These are phyloP conservation scores for Pyrenophora graminea DNA, from an alignment of 2,329 filamentous ascomycete genomes.

Conservation along the genomic window DNA sequence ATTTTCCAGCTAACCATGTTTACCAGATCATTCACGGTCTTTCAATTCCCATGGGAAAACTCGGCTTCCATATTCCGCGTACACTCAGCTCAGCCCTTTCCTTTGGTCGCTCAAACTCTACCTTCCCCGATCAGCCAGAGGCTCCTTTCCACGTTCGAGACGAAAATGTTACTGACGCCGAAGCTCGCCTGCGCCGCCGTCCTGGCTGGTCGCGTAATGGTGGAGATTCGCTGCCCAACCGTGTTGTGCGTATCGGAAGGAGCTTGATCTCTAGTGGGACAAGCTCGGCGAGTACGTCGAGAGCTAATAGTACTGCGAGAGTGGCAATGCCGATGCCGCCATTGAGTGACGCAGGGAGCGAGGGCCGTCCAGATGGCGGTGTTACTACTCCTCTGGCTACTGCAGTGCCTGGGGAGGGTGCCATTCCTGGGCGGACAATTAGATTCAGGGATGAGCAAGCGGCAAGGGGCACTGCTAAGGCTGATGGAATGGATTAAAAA, in stretches of 20 bases:
- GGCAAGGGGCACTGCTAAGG: neutral
- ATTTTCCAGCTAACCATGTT: slow-evolving; percentile 1
- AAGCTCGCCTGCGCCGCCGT: slow-evolving; percentile 30
- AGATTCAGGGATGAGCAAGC: slow-evolving; percentile 35
- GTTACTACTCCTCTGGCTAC: neutral
- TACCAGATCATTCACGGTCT: slow-evolving; percentile 75
- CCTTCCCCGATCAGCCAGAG: slow-evolving; percentile 20
- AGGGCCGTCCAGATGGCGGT: neutral
- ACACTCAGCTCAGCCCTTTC: slow-evolving; percentile 60
- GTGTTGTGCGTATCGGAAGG: slow-evolving; percentile 43
- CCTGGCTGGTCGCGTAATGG: slow-evolving; percentile 27
- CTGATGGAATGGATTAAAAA: neutral
- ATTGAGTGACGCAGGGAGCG: neutral
- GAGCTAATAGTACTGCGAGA: slow-evolving; percentile 1
- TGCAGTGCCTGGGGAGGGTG: slow-evolving; percentile 1
- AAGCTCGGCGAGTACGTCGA: slow-evolving; percentile 8
- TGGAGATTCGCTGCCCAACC: slow-evolving; percentile 30
- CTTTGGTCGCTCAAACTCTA: slow-evolving; percentile 13
- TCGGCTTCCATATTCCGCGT: slow-evolving; percentile 64
- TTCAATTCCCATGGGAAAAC: slow-evolving; percentile 75
- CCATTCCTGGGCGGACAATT: slow-evolving; percentile 30
- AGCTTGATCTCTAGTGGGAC: slow-evolving; percentile 35
- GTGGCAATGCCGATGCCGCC: neutral
- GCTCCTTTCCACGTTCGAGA: slow-evolving; percentile 40
- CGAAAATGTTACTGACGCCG: slow-evolving; percentile 24